Evolutionary conservation across 306 rosid genomes (phyloP).

Genomic region (Hippophae rhamnoides): DNA sequence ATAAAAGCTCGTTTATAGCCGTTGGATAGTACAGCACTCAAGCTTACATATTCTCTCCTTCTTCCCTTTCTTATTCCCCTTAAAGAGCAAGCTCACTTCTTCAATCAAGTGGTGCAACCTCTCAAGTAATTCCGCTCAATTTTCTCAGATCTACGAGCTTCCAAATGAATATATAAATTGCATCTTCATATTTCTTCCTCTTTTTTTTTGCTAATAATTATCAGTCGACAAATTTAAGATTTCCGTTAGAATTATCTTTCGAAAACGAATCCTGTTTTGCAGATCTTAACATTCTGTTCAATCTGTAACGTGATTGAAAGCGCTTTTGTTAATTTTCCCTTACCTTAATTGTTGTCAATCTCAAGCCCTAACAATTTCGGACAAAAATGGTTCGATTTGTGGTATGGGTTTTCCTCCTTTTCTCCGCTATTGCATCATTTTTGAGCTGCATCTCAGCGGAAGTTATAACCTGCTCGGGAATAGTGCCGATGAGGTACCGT

Average conservation of each 20-base stretch:
- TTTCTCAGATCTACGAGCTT: not conserved
- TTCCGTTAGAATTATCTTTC: not conserved
- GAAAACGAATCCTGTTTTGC: not conserved
- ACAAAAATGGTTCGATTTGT: conserved; percentile 24
- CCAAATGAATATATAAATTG: too few species aligned
- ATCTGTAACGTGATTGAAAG: not conserved
- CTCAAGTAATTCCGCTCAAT: too few species aligned
- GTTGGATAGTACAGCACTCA: too few species aligned
- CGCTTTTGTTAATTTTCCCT: conserved; percentile 3
- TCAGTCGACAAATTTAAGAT: not conserved
- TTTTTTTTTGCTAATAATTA: conserved; percentile 4
- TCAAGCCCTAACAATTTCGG: not conserved
- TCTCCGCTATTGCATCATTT: conserved; percentile 10
- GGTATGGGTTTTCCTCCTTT: conserved; percentile 17
- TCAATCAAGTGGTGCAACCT: too few species aligned
- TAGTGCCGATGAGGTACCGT: conserved; percentile 48
- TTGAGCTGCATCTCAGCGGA: conserved; percentile 11
- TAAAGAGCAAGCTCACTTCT: not conserved
- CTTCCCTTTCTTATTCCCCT: not conserved
- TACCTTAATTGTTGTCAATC: too few species aligned
- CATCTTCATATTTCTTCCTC: not conserved
- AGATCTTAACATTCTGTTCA: not conserved
- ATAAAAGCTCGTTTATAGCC: not conserved
- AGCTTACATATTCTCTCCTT: too few species aligned
- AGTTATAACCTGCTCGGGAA: conserved; percentile 51